Evolutionary conservation across 176 grass and related monocot species (phyloP).

Genomic region (Coix lacrymajobi): DNA sequence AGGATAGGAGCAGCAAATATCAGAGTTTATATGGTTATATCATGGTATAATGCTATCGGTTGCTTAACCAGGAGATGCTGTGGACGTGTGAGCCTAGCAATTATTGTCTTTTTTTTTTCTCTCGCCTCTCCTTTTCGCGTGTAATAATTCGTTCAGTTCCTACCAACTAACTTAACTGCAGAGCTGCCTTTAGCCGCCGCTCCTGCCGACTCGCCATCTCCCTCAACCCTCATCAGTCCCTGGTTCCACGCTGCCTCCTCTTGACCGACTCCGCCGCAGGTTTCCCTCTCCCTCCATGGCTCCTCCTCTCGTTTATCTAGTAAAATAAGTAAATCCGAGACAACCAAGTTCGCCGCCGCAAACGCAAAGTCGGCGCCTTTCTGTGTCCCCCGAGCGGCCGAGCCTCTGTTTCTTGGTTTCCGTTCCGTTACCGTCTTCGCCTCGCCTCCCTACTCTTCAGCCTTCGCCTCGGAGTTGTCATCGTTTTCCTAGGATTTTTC

Average conservation of each 20-base stretch:
- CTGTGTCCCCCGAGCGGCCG: neutral
- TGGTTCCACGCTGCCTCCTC: conserved; percentile 3
- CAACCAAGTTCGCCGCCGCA: neutral
- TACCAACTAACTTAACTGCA: conserved; percentile 29
- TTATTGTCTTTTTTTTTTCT: neutral
- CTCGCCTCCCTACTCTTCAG: too few relatives aligned
- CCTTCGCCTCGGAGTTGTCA: neutral
- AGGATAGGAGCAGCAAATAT: too few relatives aligned
- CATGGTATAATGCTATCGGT: neutral
- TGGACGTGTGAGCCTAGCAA: conserved; percentile 3
- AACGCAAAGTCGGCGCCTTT: conserved; percentile 11
- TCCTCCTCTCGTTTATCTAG: neutral
- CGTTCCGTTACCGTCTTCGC: neutral
- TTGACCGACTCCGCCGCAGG: conserved; percentile 14
- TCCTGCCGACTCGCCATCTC: neutral
- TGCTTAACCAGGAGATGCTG: too few relatives aligned
- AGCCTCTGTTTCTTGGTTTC: neutral
- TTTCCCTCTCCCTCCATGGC: conserved; percentile 14
- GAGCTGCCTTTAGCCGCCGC: neutral
- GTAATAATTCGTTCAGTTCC: neutral
- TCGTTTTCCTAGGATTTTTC: neutral
- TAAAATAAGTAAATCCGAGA: neutral
- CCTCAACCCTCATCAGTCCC: neutral
- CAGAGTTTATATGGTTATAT: too few relatives aligned
- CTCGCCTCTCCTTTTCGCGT: neutral